Conservation (phyloP, 257 asterid species). For the Ehretia macrophylla region DNA sequence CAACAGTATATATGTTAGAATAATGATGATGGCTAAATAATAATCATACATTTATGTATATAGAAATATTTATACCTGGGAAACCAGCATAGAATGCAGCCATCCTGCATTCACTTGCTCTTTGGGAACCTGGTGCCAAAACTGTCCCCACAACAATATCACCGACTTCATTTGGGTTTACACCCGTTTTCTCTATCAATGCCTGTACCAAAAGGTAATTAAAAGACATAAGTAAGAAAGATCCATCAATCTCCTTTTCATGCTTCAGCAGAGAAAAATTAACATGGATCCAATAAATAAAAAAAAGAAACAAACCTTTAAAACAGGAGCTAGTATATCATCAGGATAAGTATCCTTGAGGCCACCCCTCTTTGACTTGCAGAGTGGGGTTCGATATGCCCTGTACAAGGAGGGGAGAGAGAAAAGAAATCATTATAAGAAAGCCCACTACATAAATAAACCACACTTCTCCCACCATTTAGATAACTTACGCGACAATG, state of each 20-base stretch:
- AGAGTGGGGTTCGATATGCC: conserved; percentile 83
- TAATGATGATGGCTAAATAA: background rate
- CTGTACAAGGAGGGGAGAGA: conserved; percentile 35
- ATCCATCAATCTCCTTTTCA: background rate
- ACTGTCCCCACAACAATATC: conserved; percentile 97
- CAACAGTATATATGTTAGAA: conserved; percentile 1
- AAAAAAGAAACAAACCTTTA: conserved; percentile 47
- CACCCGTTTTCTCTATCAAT: conserved; percentile 64
- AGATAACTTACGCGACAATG: conserved; percentile 84
- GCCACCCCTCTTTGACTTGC: conserved; percentile 97
- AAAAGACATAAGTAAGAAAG: background rate
- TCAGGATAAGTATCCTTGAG: conserved; percentile 95
- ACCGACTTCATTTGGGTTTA: conserved; percentile 89
- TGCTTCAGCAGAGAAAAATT: conserved; percentile 16
- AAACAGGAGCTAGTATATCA: conserved; percentile 87
- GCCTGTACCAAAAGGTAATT: conserved; percentile 37
- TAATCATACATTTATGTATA: background rate
- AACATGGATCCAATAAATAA: background rate
- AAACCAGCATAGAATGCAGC: conserved; percentile 99
- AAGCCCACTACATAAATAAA: background rate
- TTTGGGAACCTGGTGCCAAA: conserved; percentile 91
- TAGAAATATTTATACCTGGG: conserved; percentile 52
- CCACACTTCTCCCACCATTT: too few species aligned
- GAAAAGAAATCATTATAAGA: background rate
- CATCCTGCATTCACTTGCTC: conserved; percentile 99